Conservation (phyloP, 2,329 filamentous ascomycete genomes). For the Trichoderma simmonsii region DNA sequence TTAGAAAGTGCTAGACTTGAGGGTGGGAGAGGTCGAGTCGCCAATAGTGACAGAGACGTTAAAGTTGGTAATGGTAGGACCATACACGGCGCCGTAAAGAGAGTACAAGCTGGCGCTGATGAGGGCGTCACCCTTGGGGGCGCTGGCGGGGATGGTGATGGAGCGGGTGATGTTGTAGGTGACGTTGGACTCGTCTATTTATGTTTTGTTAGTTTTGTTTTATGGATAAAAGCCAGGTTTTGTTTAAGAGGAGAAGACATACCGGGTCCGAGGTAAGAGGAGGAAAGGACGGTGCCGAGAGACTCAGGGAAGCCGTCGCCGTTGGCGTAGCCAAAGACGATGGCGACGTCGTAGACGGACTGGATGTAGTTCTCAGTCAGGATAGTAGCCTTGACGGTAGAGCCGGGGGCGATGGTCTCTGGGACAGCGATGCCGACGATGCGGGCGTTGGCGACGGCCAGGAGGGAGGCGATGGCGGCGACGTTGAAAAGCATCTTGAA, state of each 20-base stretch:
- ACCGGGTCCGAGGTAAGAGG: constrained; percentile 38
- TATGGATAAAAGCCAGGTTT: too few relatives aligned
- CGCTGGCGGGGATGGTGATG: constrained; percentile 27
- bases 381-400: constrained; percentile 38
- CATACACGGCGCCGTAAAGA: constrained; percentile 27
- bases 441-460: constrained; percentile 34
- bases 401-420: constrained; percentile 37
- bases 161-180: constrained; percentile 26
- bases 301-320: constrained; percentile 26
- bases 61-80: constrained; percentile 24
- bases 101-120: constrained; percentile 30
- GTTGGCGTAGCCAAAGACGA: constrained; percentile 40
- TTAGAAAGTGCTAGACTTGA: constrained; percentile 20
- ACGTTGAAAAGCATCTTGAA: constrained; percentile 26
- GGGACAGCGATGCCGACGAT: constrained; percentile 44
- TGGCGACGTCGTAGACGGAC: constrained; percentile 41
- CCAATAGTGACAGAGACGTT: constrained; percentile 29
- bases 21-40: constrained; percentile 25
- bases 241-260: constrained; percentile 18
- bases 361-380: constrained; percentile 44
- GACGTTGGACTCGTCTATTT: constrained; percentile 27
- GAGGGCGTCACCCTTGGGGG: constrained; percentile 24
- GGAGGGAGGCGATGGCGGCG: constrained; percentile 24
- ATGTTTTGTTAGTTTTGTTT: neutral
- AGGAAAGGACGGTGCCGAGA: constrained; percentile 32